Conservation (phyloP, 2,329 filamentous ascomycete species). For the Leptographium radiaticola region DNA sequence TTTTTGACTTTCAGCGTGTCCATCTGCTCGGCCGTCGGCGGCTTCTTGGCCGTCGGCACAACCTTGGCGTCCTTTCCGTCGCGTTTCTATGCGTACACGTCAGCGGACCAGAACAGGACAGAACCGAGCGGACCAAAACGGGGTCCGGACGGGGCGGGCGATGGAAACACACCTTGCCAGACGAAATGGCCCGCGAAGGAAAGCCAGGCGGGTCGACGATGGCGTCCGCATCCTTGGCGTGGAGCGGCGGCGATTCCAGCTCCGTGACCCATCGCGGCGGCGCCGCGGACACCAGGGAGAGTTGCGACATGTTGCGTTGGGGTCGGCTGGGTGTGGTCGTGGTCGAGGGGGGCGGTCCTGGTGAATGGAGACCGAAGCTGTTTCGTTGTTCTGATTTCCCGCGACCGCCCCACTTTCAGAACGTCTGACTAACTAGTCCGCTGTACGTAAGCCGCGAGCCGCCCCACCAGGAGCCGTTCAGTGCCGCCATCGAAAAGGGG, state of each 20-base stretch:
- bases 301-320: conserved; percentile 14
- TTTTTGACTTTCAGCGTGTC: conserved; percentile 96
- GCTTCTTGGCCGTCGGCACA: conserved; percentile 33
- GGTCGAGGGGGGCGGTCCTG: not conserved
- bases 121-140: no score
- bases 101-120: not conserved
- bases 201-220: conserved; percentile 84
- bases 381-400: not conserved
- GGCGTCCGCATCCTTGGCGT: conserved; percentile 45
- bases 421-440: no score
- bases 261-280: conserved; percentile 73
- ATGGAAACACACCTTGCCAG: conserved; percentile 46
- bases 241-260: conserved; percentile 54
- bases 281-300: conserved; percentile 7
- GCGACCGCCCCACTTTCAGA: not conserved
- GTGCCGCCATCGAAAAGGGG: conserved; percentile 4
- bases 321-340: not conserved
- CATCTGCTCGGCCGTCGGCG: conserved; percentile 69
- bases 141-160: no score
- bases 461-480: conserved; percentile 3
- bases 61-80: conserved; percentile 18
- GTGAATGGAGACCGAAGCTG: not conserved
- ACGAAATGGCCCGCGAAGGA: conserved; percentile 35
- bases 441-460: no score
- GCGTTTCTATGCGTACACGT: conserved; percentile 22